Evolutionary conservation across 345 rosid genomes (phyloP).

Genomic region (Combretum micranthum): DNA sequence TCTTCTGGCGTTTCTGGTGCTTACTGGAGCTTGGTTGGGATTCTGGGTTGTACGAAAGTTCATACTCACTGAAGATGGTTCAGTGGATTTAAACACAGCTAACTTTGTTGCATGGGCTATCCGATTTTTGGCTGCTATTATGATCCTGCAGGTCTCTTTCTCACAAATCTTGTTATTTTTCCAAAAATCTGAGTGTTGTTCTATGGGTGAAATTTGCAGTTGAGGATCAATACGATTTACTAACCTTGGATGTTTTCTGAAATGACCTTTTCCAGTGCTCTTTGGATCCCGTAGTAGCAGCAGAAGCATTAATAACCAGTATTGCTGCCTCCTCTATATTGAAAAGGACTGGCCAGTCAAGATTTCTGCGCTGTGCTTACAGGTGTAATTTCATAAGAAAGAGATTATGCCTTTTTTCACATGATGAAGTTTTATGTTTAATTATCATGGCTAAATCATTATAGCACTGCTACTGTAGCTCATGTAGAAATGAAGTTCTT

Average conservation of each 20-base stretch:
- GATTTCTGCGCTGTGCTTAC: conserved; percentile 35
- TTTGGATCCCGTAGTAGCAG: conserved; percentile 69
- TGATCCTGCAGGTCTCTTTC: conserved; percentile 72
- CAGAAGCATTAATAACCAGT: conserved; percentile 49
- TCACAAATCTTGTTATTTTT: too few relatives aligned
- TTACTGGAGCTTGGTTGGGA: conserved; percentile 95
- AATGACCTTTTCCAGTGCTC: conserved; percentile 53
- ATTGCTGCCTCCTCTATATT: conserved; percentile 33
- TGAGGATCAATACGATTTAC: background rate
- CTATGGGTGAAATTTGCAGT: too few relatives aligned
- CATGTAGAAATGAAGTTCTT: too few relatives aligned
- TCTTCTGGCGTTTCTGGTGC: conserved; percentile 55
- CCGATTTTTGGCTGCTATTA: conserved; percentile 47
- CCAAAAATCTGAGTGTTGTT: too few relatives aligned
- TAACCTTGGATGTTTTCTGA: background rate
- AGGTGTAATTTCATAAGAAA: conserved; percentile 30
- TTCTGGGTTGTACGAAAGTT: conserved; percentile 87
- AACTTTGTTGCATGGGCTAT: conserved; percentile 78
- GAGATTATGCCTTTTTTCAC: too few relatives aligned
- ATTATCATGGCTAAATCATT: too few relatives aligned
- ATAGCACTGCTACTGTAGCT: too few relatives aligned
- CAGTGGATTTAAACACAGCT: conserved; percentile 64
- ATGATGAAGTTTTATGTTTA: too few relatives aligned
- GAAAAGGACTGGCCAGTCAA: conserved; percentile 34
- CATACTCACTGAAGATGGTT: conserved; percentile 79